These are phyloP conservation scores for Leccinum rimulosum DNA, from an alignment of 768 basidiomycete genomes.

Conservation along the genomic window DNA sequence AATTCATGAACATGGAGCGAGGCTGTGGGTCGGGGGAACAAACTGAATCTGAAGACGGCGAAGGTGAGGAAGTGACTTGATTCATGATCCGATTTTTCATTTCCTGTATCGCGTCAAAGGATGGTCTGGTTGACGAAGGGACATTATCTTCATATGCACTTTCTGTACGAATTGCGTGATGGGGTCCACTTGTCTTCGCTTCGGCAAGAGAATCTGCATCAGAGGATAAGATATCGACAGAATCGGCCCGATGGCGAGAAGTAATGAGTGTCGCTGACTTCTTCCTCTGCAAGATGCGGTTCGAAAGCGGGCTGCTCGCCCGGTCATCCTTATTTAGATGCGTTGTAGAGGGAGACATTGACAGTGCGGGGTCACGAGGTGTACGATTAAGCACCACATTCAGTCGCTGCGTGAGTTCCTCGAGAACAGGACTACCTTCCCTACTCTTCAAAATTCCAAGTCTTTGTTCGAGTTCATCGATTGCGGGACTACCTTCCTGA, in stretches of 20 bases:
- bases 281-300: slow-evolving; percentile 23
- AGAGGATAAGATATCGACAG: slow-evolving; percentile 1
- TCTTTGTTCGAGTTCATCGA: slow-evolving; percentile 63
- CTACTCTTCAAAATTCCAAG: slow-evolving; percentile 54
- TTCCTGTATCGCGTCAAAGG: slow-evolving; percentile 54
- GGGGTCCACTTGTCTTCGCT: slow-evolving; percentile 11
- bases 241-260: slow-evolving; percentile 5
- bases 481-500: slow-evolving; percentile 55
- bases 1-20: slow-evolving; percentile 8
- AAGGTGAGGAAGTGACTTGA: slow-evolving; percentile 28
- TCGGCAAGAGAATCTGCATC: slow-evolving; percentile 10
- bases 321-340: slow-evolving; percentile 14
- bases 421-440: slow-evolving; percentile 53
- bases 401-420: slow-evolving; percentile 48
- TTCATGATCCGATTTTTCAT: slow-evolving; percentile 59
- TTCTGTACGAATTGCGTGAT: slow-evolving; percentile 9
- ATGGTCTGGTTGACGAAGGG: slow-evolving; percentile 24
- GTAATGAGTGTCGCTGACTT: slow-evolving; percentile 12
- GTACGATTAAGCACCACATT: slow-evolving; percentile 40
- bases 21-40: slow-evolving; percentile 16
- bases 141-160: slow-evolving; percentile 13
- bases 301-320: slow-evolving; percentile 29
- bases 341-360: slow-evolving; percentile 25
- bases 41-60: slow-evolving; percentile 16
- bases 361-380: slow-evolving; percentile 27